Evolutionary conservation across 2,329 filamentous ascomycete genomes (phyloP).

Genomic region (Fusarium compactum): DNA sequence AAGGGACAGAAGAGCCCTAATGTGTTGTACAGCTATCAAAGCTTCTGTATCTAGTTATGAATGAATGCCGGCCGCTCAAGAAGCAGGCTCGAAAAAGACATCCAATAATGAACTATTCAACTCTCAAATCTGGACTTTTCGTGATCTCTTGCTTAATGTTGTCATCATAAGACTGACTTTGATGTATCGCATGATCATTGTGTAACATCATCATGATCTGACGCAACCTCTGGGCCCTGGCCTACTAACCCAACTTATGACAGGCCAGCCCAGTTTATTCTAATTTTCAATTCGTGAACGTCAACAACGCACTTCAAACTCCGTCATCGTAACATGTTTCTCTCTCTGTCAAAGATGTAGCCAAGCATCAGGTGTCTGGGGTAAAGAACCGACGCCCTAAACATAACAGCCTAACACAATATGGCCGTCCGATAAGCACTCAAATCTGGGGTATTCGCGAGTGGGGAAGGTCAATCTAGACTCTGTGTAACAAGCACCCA

Average conservation of each 20-base stretch:
- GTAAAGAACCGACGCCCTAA: slow-evolving; percentile 12
- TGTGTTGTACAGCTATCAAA: slow-evolving; percentile 36
- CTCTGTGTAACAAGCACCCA: slow-evolving; percentile 10
- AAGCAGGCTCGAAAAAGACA: slow-evolving; percentile 31
- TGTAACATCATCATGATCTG: not conserved
- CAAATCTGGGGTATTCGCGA: slow-evolving; percentile 1
- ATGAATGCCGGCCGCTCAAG: slow-evolving; percentile 33
- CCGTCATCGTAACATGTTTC: not conserved
- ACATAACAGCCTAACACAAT: not conserved
- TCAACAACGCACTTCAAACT: not conserved
- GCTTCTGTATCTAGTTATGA: slow-evolving; percentile 37
- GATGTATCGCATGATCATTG: not conserved
- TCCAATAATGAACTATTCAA: slow-evolving; percentile 30
- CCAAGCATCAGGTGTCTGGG: slow-evolving; percentile 33
- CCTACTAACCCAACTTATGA: not conserved
- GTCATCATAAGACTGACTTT: not conserved
- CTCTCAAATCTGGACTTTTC: not conserved
- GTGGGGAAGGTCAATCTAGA: slow-evolving; percentile 7
- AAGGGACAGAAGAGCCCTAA: slow-evolving; percentile 30
- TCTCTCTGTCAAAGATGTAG: slow-evolving; percentile 2
- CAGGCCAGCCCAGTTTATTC: not conserved
- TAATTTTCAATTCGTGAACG: not conserved
- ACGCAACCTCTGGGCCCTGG: not conserved
- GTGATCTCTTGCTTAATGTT: not conserved
- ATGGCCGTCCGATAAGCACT: not conserved